These are phyloP conservation scores for Exserohilum turcica DNA, from an alignment of 2,329 filamentous ascomycete genomes.

Conservation along the genomic window DNA sequence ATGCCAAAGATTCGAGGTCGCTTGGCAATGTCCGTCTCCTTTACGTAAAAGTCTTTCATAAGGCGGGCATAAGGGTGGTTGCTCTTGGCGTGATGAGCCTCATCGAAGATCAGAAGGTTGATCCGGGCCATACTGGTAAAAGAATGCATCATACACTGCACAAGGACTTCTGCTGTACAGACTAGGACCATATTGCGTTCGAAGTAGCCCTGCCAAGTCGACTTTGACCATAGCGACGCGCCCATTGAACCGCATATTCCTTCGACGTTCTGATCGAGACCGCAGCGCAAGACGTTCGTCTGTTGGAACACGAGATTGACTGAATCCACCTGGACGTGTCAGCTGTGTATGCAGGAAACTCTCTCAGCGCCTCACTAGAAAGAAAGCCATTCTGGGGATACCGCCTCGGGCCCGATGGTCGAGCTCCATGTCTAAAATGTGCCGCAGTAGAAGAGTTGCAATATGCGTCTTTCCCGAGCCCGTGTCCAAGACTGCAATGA, in stretches of 20 bases:
- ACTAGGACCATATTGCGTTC: conserved; percentile 80
- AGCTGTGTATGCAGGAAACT: not conserved
- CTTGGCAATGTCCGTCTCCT: conserved; percentile 50
- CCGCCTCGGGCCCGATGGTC: conserved; percentile 67
- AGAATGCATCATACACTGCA: conserved; percentile 76
- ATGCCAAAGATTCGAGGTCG: conserved; percentile 88
- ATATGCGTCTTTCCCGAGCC: conserved; percentile 97
- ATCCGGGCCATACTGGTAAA: conserved; percentile 82
- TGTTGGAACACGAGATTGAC: conserved; percentile 92
- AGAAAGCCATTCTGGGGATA: conserved; percentile 75
- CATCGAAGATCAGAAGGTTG: conserved; percentile 91
- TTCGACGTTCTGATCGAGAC: conserved; percentile 76
- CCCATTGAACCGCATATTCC: conserved; percentile 75
- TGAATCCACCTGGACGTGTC: conserved; percentile 69
- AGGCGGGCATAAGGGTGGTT: conserved; percentile 88
- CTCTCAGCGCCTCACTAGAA: conserved; percentile 62
- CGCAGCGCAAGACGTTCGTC: conserved; percentile 77
- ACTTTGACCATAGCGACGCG: conserved; percentile 63
- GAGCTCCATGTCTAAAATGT: conserved; percentile 78
- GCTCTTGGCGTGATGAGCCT: conserved; percentile 95
- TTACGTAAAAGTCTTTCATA: conserved; percentile 81
- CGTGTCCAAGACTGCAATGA: conserved; percentile 93
- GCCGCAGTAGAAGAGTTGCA: conserved; percentile 79
- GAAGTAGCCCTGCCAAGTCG: conserved; percentile 64
- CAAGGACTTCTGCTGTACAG: conserved; percentile 87